Evolutionary conservation across 768 basidiomycete species (phyloP), one percentile per base, ranked within the genome.

Genomic region (Tubosaeta sp.): DNA sequence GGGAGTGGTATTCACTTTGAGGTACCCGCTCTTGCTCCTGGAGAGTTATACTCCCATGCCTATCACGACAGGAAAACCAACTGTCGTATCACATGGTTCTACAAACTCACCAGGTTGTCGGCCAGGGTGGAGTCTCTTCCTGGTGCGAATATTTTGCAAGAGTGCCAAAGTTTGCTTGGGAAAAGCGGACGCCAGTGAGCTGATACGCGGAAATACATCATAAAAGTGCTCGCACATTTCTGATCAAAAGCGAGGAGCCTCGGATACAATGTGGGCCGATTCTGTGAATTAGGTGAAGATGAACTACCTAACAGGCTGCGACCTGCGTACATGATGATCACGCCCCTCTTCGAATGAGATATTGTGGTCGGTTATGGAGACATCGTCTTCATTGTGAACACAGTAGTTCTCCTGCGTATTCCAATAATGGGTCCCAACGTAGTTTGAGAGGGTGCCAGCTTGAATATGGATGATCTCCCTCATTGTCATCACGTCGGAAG

Each of bases 381-480:
- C 74, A 48, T 74, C 71, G 34, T 65, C 67, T 42, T 75, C 76
- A 19, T 72, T 71, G 53, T 78, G 77, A 0, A 73, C 71, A 56
- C 84, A 77, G 64, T 90, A 90, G 55, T 68, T 76, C 64, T 88
- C 84, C 65, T 90, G 87, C 1, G 85, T 78, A 60, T 90, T 90
- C 87, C 87, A 91, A 58, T 87, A 90, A 59, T 90, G 88, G 0
- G 86, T 80, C 41, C 86, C 87, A 18, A 77, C 67, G 60, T 82
- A 82, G 60, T 90, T 90, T 18, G 87, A 76, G 39, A 79, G 60
- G 30, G 73, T 64, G 49, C 87, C 87, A 0, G 86, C 86, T 66
- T 90, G 88, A 45, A 91, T 72, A 64, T 91, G 84, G 51, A 91
- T 67, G 54, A 90, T 87, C 62, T 91, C 88, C 61, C 77, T 82